Evolutionary conservation across 495 filamentous ascomycete species (phyloP), one percentile per base, ranked within the genome.

Genomic region (Penicillium turbatum): DNA sequence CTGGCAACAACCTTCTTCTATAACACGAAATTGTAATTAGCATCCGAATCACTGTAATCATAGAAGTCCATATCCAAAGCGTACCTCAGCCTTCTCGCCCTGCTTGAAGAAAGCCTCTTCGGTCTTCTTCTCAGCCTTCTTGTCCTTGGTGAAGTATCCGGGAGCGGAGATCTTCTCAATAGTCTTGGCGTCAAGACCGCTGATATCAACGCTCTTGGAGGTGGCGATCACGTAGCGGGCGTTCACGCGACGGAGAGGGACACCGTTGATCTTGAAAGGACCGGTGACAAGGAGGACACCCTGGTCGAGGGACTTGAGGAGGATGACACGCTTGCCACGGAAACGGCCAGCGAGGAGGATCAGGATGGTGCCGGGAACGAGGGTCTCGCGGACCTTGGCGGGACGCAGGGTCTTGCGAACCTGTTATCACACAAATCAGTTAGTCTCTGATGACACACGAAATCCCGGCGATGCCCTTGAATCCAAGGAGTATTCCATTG

Each of bases 251-350:
- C 95, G 86, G 67, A 99, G 87, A 57, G 95, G 95, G 56, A 99
- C 95, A 77, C 95, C 95, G 80, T 99, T 99, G 81, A 97, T 86
- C 86, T 96, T 97, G 87, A 97, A 99, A 69, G 95, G 95, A 63
- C 95, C 95, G 68, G 95, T 99, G 62, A 99, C 88, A 68, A 99
- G 90, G 70, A 99, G 90, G 58, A 97, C 88, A 76, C 95, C 95
- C 80, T 96, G 88, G 67, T 86, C 78, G 70, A 99, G 90, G 78
- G 86, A 81, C 83, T 97, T 97, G 73, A 99, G 88, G 74, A 96
- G 91, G 70, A 99, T 80, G 68, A 99, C 95, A 72, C 95, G 95
- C 89, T 97, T 97, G 81, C 95, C 95, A 67, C 95, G 93, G 89
- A 97, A 99, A 70, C 95, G 93, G 67, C 95, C 95, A 76, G 95